Evolutionary conservation across 164 flowering plant species (phyloP), one percentile per base, ranked within the genome.

Genomic region (Akebia trifoliata): DNA sequence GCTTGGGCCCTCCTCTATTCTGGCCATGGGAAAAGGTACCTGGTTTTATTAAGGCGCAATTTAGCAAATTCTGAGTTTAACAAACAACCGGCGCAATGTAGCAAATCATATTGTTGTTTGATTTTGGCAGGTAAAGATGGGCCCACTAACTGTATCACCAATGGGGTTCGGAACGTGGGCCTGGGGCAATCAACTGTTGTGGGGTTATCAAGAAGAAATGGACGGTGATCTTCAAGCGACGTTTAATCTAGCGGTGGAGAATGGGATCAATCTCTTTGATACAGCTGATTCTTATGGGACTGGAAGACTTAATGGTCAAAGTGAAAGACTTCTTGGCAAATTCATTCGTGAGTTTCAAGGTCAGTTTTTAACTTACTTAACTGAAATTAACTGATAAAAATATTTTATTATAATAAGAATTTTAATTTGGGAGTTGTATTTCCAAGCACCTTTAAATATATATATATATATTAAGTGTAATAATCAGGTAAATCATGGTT

Each of bases 111-210:
- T 38, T 10, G 15, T 37, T 7, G 18, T 6, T 43, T 7, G 25
- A 8, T 10, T 8, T 24, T 21, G 37, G 48, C 78, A 89, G 95
- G 83, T 84, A 32, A 86, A 83, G 62, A 70, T 91, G 65, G 98
- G 96, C 1, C 88, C 96, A 3, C 14, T 83, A 62, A 81, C 69
- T 29, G 98, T 85, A 21, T 92, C 98, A 50, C 98, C 98, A 0
- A 88, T 88, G 93, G 98, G 96, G 18, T 87, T 92, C 47, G 98
- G 96, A 44, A 92, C 98, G 0, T 92, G 98, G 98, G 96, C 96
- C 30, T 92, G 98, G 96, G 98, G 98, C 20, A 92, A 92, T 71
- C 95, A 88, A 70, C 75, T 92, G n/a, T 70, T 92, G 11, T 88
- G 98, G 98, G 98, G 96, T 2, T 92, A 92, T 53, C 73, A 81